Evolutionary conservation across 306 rosid species (phyloP), one percentile per base, ranked within the genome.

Genomic region (Bauhinia variegata): DNA sequence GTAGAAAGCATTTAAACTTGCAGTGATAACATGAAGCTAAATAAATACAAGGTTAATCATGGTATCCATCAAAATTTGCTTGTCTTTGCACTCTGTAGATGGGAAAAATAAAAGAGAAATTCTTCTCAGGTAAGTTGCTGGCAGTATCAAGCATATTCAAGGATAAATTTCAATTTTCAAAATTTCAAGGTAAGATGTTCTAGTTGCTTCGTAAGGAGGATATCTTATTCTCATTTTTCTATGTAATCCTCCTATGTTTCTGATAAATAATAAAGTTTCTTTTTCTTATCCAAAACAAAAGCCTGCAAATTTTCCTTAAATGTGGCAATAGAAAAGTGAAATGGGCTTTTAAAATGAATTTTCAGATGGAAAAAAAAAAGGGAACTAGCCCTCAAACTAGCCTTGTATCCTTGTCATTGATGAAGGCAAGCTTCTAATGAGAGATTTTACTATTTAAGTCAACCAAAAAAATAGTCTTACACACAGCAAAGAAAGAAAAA

Each of bases 401-500:
- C 46, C 37, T 36, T 19, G 41, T 46, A 60, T 62, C 66, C 36
- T 12, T 19, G 14, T 36, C 36, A 38, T n/a, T 70, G 36, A 43
- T 12, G 11, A 52, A 2, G 32, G 12, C 64, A 42, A 52, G 38
- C 60, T 67, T 43, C 34, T 31, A 50, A 39, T 41, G 18, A 57
- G 11, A 37, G 19, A 58, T 36, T 54, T 55, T 16, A 63, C 36
- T 62, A 46, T 23, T n/a, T 39, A 32, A 63, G 46, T n/a, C 59
- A 54, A 44, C 65, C 54, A 61, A 44, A 37, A 28, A 47, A 16
- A 18, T 12, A 60, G 65, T 54, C 30, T 9, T 70, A 72, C 37
- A 72, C 38, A 50, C 70, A 63, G 44, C 31, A 68, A n/a, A n/a
- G 28, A 72, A 36, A 15, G 18, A 60, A 63, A 17, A 41, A n/a